These are phyloP conservation scores for Quercus lobata DNA, from an alignment of 331 rosid species.

Conservation along the genomic window DNA sequence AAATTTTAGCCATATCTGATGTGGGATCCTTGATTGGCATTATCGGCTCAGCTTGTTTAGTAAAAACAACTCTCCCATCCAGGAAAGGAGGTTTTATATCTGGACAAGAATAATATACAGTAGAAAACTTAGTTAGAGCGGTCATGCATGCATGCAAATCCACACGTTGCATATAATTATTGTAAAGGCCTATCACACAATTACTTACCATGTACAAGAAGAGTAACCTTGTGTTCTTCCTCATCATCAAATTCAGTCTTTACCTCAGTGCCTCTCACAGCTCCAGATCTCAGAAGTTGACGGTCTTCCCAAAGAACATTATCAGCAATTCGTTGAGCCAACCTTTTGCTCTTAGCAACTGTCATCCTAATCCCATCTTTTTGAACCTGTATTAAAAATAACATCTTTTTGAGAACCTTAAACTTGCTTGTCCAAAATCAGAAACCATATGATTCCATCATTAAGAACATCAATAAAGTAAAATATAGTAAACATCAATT, in stretches of 20 bases:
- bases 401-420: slow-evolving; percentile 1
- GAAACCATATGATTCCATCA: neutral
- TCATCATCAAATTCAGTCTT: slow-evolving; percentile 96
- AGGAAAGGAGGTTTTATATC: slow-evolving; percentile 98
- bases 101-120: slow-evolving; percentile 28
- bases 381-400: slow-evolving; percentile 50
- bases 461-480: too few relatives aligned
- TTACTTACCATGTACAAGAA: slow-evolving; percentile 89
- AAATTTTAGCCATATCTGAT: slow-evolving; percentile 96
- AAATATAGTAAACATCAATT: too few relatives aligned
- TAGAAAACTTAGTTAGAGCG: neutral
- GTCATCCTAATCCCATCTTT: slow-evolving; percentile 95
- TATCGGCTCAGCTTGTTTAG: slow-evolving; percentile 96
- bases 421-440: neutral
- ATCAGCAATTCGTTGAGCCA: slow-evolving; percentile 94
- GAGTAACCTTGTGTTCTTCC: slow-evolving; percentile 96
- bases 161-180: neutral
- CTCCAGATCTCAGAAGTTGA: slow-evolving; percentile 93
- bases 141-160: neutral
- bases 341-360: slow-evolving; percentile 84
- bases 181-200: neutral
- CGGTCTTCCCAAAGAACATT: slow-evolving; percentile 99
- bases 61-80: slow-evolving; percentile 93
- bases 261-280: slow-evolving; percentile 97
- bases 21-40: slow-evolving; percentile 98